Conservation (phyloP, 2,329 filamentous ascomycete genomes). For the Colletotrichum liriopes region DNA sequence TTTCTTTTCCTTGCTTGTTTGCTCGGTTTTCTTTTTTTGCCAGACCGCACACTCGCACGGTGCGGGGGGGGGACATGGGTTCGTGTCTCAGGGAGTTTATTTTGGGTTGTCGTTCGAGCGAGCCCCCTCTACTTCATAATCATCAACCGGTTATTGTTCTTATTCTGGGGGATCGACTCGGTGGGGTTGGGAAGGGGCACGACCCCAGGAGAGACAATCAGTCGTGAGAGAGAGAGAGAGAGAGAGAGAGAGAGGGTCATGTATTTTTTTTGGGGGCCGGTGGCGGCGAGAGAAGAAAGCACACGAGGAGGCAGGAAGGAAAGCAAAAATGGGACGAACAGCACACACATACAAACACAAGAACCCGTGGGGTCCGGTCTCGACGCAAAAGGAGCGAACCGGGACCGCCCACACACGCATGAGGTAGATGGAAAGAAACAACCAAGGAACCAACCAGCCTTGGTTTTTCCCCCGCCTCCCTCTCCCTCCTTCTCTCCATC, state of each 20-base stretch:
- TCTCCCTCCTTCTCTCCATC: neutral
- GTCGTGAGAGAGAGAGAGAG: neutral
- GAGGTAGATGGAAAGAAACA: neutral
- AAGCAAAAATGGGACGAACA: conserved; percentile 6
- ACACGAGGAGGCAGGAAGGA: neutral
- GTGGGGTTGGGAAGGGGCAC: neutral
- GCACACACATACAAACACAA: conserved; percentile 8
- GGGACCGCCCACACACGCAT: neutral
- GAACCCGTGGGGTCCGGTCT: conserved; percentile 14
- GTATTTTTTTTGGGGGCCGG: neutral
- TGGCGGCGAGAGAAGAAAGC: neutral
- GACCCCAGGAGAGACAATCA: neutral
- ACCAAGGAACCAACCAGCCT: neutral
- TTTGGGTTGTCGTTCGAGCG: neutral
- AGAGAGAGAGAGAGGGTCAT: neutral
- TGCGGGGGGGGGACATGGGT: neutral
- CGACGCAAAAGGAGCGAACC: neutral
- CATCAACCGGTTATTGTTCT: neutral
- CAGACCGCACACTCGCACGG: neutral
- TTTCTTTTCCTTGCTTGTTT: neutral
- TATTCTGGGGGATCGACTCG: neutral
- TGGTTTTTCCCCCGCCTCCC: too few relatives aligned
- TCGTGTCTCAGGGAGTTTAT: conserved; percentile 11
- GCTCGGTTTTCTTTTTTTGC: neutral
- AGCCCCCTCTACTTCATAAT: neutral